Evolutionary conservation across 2,329 filamentous ascomycete species (phyloP).

Genomic region (Cylindrodendrum hubeiense): DNA sequence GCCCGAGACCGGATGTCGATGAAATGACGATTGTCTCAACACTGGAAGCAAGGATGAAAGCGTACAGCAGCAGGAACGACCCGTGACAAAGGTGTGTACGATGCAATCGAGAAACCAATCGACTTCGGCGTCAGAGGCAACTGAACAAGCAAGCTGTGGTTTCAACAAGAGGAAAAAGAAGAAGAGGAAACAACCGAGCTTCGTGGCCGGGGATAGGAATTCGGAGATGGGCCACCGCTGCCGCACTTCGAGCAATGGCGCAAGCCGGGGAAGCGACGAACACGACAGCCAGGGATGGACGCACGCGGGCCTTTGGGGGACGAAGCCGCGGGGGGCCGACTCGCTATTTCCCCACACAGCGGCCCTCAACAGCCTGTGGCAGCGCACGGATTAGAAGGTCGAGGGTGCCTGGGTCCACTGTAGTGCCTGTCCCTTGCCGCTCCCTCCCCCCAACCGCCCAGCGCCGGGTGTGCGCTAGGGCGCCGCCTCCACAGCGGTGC

Average conservation of each 20-base stretch:
- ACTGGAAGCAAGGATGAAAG: neutral
- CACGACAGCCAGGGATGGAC: constrained; percentile 2
- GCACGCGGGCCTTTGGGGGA: no score
- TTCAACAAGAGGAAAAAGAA: neutral
- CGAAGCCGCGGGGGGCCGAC: neutral
- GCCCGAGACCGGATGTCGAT: constrained; percentile 36
- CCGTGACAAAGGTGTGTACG: neutral
- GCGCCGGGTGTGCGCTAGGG: constrained; percentile 12
- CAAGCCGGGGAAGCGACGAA: neutral
- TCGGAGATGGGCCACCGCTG: neutral
- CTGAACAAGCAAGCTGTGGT: neutral
- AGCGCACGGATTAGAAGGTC: constrained; percentile 36
- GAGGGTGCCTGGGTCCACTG: constrained; percentile 1
- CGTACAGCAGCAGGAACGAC: neutral
- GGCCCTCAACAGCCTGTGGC: constrained; percentile 33
- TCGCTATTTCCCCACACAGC: constrained; percentile 25
- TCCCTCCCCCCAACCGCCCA: neutral
- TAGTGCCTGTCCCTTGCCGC: neutral
- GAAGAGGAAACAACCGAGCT: neutral
- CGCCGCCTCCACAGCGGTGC: constrained; percentile 6
- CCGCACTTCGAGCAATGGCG: neutral
- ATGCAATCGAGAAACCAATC: neutral
- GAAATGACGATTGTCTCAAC: constrained; percentile 21
- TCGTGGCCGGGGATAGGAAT: neutral
- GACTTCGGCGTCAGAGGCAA: neutral